Percentiles rank a stretch among this genome's conserved stretches.
These are phyloP conservation scores for Pleurotus salmoneostramineus DNA, from an alignment of 768 basidiomycete species.

Conservation along the genomic window DNA sequence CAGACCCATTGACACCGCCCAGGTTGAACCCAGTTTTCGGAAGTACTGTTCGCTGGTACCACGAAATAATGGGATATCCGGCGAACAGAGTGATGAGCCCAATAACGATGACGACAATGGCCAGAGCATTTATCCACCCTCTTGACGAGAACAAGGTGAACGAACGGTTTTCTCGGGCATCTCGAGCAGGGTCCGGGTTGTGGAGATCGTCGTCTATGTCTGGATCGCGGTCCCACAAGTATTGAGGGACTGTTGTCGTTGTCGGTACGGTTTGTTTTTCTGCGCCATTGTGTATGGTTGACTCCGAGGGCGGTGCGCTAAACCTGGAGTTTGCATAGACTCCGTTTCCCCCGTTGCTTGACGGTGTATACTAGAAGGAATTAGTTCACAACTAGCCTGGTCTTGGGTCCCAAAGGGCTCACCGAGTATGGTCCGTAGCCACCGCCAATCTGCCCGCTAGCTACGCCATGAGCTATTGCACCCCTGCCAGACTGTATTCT, in stretches of 20 bases:
- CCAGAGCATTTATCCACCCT: conserved; percentile 80
- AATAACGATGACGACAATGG: conserved; percentile 62
- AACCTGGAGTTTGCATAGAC: conserved; percentile 51
- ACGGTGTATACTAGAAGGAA: conserved; percentile 52
- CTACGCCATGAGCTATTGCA: conserved; percentile 74
- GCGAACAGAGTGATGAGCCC: conserved; percentile 79
- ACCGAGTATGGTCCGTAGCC: conserved; percentile 90
- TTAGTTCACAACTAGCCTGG: conserved; percentile 11
- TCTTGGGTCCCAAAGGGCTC: conserved; percentile 20
- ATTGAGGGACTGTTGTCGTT: conserved; percentile 64
- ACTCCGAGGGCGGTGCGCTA: conserved; percentile 45
- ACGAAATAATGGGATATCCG: conserved; percentile 81
- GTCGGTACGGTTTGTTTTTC: conserved; percentile 25
- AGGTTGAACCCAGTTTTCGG: conserved; percentile 66
- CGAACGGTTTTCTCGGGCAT: conserved; percentile 50
- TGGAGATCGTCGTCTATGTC: conserved; percentile 90
- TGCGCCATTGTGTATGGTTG: conserved; percentile 20
- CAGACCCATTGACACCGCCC: conserved; percentile 84
- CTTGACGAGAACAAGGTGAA: conserved; percentile 76
- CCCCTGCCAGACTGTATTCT: conserved; percentile 35
- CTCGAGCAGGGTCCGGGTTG: conserved; percentile 78
- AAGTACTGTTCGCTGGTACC: conserved; percentile 32
- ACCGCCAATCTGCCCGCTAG: conserved; percentile 71
- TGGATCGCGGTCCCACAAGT: conserved; percentile 76
- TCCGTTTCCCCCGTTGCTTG: conserved; percentile 35